A percentile compares a stretch with the other conserved stretches of the same genome.
Evolutionary conservation across 805 yeast genomes (phyloP).

Genomic region (Lipomyces anomalus): DNA sequence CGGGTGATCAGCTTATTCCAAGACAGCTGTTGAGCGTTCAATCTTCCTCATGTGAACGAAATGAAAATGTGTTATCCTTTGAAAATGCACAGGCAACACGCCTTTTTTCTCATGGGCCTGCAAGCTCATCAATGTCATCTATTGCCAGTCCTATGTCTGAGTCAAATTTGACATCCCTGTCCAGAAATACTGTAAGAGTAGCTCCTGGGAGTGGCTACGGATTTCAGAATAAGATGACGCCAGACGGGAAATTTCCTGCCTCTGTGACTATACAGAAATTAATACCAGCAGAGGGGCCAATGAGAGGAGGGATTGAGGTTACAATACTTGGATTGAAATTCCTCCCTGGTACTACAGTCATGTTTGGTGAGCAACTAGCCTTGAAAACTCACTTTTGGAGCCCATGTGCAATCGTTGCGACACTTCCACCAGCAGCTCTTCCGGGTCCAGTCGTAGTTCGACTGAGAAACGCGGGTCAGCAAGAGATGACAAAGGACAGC

Average conservation of each 20-base stretch:
- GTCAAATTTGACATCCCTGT: neutral
- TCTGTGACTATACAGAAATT: slow-evolving; percentile 85
- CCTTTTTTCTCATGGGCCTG: neutral
- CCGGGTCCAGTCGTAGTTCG: slow-evolving; percentile 91
- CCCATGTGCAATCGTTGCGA: slow-evolving; percentile 86
- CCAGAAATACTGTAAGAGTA: too few species aligned
- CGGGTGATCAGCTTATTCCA: too few species aligned
- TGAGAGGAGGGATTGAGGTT: slow-evolving; percentile 92
- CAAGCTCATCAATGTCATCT: neutral
- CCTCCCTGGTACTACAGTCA: slow-evolving; percentile 72
- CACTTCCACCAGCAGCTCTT: slow-evolving; percentile 81
- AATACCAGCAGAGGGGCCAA: slow-evolving; percentile 92
- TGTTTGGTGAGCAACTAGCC: slow-evolving; percentile 59
- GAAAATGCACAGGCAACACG: too few species aligned
- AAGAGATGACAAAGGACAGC: slow-evolving; percentile 22
- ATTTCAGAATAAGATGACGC: too few species aligned
- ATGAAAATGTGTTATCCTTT: too few species aligned
- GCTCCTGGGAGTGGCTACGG: too few species aligned
- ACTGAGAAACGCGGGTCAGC: slow-evolving; percentile 55
- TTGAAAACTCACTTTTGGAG: slow-evolving; percentile 92
- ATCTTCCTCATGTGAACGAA: too few species aligned
- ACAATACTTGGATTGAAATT: slow-evolving; percentile 85
- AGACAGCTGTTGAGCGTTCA: too few species aligned
- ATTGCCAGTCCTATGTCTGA: neutral
- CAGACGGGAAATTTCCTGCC: too few species aligned